Conservation (phyloP, 768 basidiomycete species). For the Mycena pura region DNA sequence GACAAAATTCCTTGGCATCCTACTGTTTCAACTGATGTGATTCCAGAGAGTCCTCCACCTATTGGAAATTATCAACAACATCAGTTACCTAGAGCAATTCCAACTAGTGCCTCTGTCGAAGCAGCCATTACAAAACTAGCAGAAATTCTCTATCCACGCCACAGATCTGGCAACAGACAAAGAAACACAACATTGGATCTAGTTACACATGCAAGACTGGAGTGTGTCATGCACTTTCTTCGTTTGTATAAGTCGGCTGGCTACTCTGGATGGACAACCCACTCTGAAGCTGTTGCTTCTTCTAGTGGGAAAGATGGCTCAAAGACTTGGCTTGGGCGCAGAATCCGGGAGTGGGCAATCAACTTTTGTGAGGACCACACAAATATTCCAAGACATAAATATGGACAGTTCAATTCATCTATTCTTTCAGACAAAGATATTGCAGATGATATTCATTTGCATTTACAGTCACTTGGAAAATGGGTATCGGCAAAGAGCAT, state of each 20-base stretch:
- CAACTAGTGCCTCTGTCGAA: background rate
- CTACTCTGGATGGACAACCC: background rate
- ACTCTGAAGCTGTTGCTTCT: background rate
- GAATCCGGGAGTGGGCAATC: background rate
- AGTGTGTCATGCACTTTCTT: background rate
- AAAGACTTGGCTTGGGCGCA: background rate
- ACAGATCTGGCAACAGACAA: background rate
- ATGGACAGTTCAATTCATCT: background rate
- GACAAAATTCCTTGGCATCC: constrained; percentile 1
- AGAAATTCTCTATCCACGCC: background rate
- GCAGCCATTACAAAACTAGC: background rate
- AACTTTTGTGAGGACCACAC: background rate
- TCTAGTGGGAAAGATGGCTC: background rate
- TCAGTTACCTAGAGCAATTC: background rate
- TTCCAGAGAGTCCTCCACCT: too few species aligned
- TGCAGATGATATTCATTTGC: constrained; percentile 20
- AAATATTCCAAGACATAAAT: background rate
- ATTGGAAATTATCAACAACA: too few species aligned
- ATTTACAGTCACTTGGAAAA: constrained; percentile 25
- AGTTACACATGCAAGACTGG: background rate
- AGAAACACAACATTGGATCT: background rate
- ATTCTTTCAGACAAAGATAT: constrained; percentile 20
- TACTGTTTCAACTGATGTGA: too few species aligned
- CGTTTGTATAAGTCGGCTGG: background rate
- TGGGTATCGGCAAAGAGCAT: constrained; percentile 23